Evolutionary conservation across 2,329 filamentous ascomycete genomes (phyloP).

Genomic region (Colletotrichum abscissum): DNA sequence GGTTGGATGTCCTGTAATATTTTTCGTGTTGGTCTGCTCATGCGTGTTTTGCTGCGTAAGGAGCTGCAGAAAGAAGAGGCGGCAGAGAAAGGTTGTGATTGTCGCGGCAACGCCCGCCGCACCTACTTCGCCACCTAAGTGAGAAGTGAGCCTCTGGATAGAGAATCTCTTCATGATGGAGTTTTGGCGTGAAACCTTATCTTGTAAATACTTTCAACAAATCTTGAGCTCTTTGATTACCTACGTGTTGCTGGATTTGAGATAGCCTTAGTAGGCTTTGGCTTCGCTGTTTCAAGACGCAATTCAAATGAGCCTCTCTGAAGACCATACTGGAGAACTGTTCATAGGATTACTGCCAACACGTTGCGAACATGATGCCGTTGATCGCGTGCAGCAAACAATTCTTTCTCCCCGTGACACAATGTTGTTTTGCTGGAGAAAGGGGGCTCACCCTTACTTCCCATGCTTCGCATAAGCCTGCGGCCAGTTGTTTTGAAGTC

Average conservation of each 20-base stretch:
- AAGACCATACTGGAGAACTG: not conserved
- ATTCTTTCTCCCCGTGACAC: not conserved
- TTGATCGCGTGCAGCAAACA: not conserved
- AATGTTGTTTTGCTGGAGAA: not conserved
- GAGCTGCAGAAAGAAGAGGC: constrained; percentile 13
- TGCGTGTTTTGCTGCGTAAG: constrained; percentile 30
- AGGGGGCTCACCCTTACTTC: not conserved
- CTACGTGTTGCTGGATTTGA: not conserved
- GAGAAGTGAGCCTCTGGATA: not conserved
- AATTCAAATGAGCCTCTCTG: not conserved
- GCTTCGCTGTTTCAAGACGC: not conserved
- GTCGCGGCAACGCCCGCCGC: not conserved
- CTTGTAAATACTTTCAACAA: not conserved
- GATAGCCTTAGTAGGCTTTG: not conserved
- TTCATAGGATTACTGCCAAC: not conserved
- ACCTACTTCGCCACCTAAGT: not conserved
- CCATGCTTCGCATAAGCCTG: not conserved
- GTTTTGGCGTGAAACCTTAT: not conserved
- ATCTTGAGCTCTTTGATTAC: not conserved
- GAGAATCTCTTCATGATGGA: not conserved
- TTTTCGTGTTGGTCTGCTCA: not conserved
- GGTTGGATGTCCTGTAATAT: constrained; percentile 23
- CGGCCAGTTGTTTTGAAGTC: not conserved
- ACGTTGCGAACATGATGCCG: not conserved
- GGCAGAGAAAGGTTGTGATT: not conserved